phyloP scores from a whole-genome alignment of 2,329 filamentous ascomycete species.

The Knufia fluminis region DNA sequence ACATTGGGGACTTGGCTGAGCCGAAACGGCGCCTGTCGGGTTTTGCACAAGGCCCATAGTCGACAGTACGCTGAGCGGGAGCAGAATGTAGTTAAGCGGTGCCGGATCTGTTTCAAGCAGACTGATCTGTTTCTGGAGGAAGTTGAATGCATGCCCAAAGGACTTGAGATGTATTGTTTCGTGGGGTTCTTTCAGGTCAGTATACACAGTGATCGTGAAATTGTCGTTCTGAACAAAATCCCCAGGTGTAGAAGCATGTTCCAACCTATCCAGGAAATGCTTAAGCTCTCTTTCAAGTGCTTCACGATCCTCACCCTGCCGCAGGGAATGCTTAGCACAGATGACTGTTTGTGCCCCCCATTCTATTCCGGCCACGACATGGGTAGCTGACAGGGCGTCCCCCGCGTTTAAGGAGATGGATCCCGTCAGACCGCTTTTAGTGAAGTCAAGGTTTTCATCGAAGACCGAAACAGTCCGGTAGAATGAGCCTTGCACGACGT shows the following conservation, averaged over 20 bases:
- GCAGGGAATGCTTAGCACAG: slow-evolving; percentile 6
- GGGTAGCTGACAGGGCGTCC: slow-evolving; percentile 10
- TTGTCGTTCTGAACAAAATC: background rate
- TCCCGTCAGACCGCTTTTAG: background rate
- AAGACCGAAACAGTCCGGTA: slow-evolving; percentile 12
- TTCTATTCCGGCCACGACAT: slow-evolving; percentile 15
- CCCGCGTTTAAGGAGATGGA: background rate
- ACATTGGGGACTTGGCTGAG: slow-evolving; percentile 10
- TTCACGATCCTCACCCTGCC: background rate
- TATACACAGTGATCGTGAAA: slow-evolving; percentile 1
- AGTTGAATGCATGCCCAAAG: slow-evolving; percentile 12
- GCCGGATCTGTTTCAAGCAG: slow-evolving; percentile 21
- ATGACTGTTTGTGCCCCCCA: slow-evolving; percentile 13
- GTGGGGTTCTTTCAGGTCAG: background rate
- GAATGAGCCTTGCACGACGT: slow-evolving; percentile 11
- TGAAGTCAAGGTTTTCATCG: slow-evolving; percentile 11
- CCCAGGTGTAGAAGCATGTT: background rate
- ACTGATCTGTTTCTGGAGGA: slow-evolving; percentile 18
- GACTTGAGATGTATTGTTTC: background rate
- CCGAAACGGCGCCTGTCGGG: slow-evolving; percentile 4
- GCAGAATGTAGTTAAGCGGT: slow-evolving; percentile 9
- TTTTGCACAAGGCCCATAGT: slow-evolving; percentile 12
- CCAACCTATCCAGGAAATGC: background rate
- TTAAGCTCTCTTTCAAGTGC: background rate
- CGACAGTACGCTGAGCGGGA: slow-evolving; percentile 22